A percentile compares a stretch with the other conserved stretches of the same genome.
phyloP scores from a whole-genome alignment of 257 asterid genomes.

The Lithospermum erythrorhizon region DNA sequence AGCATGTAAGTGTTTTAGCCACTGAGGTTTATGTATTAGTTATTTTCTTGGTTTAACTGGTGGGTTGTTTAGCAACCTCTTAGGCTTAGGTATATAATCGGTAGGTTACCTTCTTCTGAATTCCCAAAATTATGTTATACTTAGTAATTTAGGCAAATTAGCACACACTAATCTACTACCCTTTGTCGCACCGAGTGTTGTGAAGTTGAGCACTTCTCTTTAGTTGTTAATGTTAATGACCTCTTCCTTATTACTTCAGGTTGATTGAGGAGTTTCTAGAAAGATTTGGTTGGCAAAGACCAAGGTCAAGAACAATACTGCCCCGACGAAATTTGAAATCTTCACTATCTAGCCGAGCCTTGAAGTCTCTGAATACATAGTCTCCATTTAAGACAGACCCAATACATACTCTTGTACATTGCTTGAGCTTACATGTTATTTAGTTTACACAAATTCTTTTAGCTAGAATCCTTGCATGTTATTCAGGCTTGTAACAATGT shows the following conservation, averaged over 20 bases:
- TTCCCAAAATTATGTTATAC: too few species aligned
- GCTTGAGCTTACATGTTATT: too few species aligned
- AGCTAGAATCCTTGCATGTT: too few species aligned
- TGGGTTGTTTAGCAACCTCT: background rate
- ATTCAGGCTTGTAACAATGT: too few species aligned
- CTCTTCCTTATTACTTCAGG: conserved; percentile 27
- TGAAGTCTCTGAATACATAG: too few species aligned
- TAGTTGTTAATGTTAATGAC: conserved; percentile 1
- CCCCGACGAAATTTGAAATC: conserved; percentile 15
- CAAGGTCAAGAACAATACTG: conserved; percentile 23
- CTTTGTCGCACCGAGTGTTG: background rate
- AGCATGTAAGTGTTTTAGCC: conserved; percentile 46
- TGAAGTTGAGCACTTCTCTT: background rate
- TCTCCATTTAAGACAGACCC: too few species aligned
- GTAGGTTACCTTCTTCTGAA: too few species aligned
- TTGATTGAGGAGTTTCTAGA: conserved; percentile 79
- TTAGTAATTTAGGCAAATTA: too few species aligned
- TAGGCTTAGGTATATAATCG: too few species aligned
- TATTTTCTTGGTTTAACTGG: background rate
- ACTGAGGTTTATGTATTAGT: background rate
- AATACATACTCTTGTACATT: too few species aligned
- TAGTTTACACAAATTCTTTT: too few species aligned
- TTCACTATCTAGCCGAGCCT: conserved; percentile 3
- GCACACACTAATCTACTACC: too few species aligned
- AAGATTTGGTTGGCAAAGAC: conserved; percentile 36